Evolutionary conservation across 1,139 yeast genomes (phyloP), one percentile per base, ranked within the genome.

Genomic region (Lodderomyces elongisporus): DNA sequence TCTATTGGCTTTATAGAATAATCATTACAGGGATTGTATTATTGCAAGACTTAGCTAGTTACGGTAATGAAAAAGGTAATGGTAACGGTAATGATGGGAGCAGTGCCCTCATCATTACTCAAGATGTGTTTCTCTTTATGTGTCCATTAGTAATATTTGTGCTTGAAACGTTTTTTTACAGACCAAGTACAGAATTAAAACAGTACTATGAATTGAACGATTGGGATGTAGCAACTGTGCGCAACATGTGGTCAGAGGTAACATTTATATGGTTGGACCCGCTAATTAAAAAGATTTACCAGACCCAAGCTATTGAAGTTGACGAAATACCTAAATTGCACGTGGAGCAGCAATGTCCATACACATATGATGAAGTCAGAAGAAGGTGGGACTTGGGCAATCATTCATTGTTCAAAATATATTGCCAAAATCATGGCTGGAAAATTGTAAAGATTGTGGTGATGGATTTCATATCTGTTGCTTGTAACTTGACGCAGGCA

Each of bases 141-240:
- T 66, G 66, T 39, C 47, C 71, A 1, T 3, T 55, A 0, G 38
- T 48, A 2, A 51, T 74, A n/a, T 56, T 66, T 14, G 21, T 51
- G 2, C 51, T 73, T 22, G 73, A 73, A 39, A 41, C 54, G 3
- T 41, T 42, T 17, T 46, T 47, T 23, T 77, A 63, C 44, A 38
- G 48, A 7, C 79, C 81, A 4, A 62, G 70, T 4, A 45, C 48
- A 3, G 75, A 71, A 43, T 56, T 76, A 23, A 33, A 48, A 4
- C 65, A 64, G 5, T 62, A 60, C 42, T 73, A 43, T 36, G 54
- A 58, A 18, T 52, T 62, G 39, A 61, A 61, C 37, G 66, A 47
- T 17, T 62, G 67, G 67, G 52, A 54, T 32, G 34, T 42, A 3
- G 36, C 41, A 12, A 41, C 58, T 3, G 49, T 47, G 3, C 47